Conservation (phyloP, 1,139 yeast genomes). For the Nakaseomyces uthaithaninus region DNA sequence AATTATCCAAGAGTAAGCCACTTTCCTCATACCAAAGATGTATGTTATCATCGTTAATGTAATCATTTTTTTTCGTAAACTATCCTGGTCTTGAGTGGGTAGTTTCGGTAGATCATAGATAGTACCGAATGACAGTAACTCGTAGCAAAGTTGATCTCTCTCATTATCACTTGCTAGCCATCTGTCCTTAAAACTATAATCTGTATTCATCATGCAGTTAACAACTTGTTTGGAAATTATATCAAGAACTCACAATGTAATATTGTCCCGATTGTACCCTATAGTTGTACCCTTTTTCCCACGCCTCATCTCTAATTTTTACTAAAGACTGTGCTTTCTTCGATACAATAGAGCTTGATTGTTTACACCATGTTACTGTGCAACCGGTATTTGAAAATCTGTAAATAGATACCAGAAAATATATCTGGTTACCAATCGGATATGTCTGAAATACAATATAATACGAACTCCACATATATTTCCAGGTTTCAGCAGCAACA, state of each 20-base stretch:
- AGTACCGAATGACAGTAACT: slow-evolving; percentile 26
- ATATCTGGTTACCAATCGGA: too few species aligned
- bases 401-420: too few species aligned
- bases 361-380: too few species aligned
- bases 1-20: background rate
- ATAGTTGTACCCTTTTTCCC: too few species aligned
- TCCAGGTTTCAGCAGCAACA: slow-evolving; percentile 18
- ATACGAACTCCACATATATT: slow-evolving; percentile 25
- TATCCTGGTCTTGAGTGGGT: background rate
- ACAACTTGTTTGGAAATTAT: too few species aligned
- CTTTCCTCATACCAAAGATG: background rate
- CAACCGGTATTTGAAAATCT: too few species aligned
- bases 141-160: slow-evolving; percentile 13
- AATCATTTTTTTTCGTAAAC: slow-evolving; percentile 8
- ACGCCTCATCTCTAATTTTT: too few species aligned
- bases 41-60: slow-evolving; percentile 11
- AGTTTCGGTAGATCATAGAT: slow-evolving; percentile 14
- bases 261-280: too few species aligned
- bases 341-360: too few species aligned
- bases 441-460: slow-evolving; percentile 27
- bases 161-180: background rate
- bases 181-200: background rate
- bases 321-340: too few species aligned
- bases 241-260: too few species aligned
- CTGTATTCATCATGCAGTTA: background rate